Evolutionary conservation across 257 asterid genomes (phyloP), one percentile per base, ranked within the genome.

Genomic region (Jacaranda copaia): DNA sequence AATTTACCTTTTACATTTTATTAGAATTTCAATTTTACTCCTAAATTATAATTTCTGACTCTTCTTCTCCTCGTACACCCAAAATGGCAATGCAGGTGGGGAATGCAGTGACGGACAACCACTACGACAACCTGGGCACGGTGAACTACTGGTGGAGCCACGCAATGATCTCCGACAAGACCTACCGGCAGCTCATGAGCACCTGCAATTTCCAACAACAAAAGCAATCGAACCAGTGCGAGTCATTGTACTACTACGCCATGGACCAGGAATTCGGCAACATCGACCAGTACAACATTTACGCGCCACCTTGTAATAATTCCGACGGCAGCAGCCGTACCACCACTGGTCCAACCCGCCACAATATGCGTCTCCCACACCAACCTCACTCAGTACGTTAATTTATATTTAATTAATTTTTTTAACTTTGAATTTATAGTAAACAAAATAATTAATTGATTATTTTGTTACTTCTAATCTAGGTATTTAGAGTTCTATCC

Each of bases 71-170:
- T 25, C 1, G 32, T 25, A 25, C 32, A 2, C 32, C 32, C 32
- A 25, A 42, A 18, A 13, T 2, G 11, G 11, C 5, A 57, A 79
- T 79, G 64, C 77, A 95, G 98, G 97, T 95, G 75, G 99, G 99
- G 10, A 95, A 95, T 75, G 97, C 99, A 0, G 99, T 93, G 68
- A 95, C 97, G 18, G 99, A 95, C 80, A 93, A 87, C 73, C 85
- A 95, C 84, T 88, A 93, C 74, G 99, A 95, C 89, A 95, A 91
- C 85, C 77, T 93, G 36, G 99, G 99, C 42, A 95, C 98, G 36
- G 99, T 95, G 85, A 85, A 86, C 64, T 95, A 86, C 81, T 95
- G 99, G 99, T 95, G 99, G 99, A 95, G 97, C 88, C 99, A 95
- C 70, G 97, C 99, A 25, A 95, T 95, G 99, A 95, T 93, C 80